Percentiles rank a stretch among this genome's conserved stretches.
These are phyloP conservation scores for Talaromyces islandicus DNA, from an alignment of 2,329 filamentous ascomycete genomes.

Conservation along the genomic window DNA sequence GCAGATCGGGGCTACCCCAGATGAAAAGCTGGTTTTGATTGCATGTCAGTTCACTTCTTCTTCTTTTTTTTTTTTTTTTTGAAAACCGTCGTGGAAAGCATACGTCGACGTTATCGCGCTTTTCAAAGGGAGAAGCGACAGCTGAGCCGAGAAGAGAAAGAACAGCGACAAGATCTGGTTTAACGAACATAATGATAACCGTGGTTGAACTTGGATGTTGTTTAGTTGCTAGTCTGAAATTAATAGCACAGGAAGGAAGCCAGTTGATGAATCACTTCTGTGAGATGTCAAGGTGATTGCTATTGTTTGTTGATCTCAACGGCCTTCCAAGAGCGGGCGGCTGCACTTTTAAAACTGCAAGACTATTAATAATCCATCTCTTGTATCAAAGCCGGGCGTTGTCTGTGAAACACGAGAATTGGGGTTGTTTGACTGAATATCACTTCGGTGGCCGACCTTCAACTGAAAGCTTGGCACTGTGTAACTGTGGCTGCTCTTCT, in stretches of 20 bases:
- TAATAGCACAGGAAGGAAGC: no score
- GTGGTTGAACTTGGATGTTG: not conserved
- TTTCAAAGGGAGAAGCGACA: not conserved
- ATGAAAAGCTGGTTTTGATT: constrained; percentile 6
- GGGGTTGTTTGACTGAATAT: not conserved
- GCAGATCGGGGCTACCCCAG: constrained; percentile 2
- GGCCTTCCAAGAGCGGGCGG: not conserved
- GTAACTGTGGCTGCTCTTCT: not conserved
- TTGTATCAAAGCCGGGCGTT: not conserved
- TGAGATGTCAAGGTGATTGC: no score
- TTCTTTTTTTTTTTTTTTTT: no score
- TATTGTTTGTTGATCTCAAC: not conserved
- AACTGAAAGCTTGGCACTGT: not conserved
- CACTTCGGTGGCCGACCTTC: not conserved
- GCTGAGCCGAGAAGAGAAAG: not conserved
- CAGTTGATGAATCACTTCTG: no score
- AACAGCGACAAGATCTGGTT: not conserved
- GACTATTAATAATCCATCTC: not conserved
- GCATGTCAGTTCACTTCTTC: not conserved
- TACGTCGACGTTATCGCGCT: constrained; percentile 6
- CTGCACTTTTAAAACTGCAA: not conserved
- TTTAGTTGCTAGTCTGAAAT: not conserved
- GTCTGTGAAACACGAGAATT: not conserved
- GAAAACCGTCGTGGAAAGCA: no score
- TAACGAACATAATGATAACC: not conserved